These are phyloP conservation scores for Rhizopus delemar DNA, from an alignment of 371 early-diverging fungal genomes.

Conservation along the genomic window DNA sequence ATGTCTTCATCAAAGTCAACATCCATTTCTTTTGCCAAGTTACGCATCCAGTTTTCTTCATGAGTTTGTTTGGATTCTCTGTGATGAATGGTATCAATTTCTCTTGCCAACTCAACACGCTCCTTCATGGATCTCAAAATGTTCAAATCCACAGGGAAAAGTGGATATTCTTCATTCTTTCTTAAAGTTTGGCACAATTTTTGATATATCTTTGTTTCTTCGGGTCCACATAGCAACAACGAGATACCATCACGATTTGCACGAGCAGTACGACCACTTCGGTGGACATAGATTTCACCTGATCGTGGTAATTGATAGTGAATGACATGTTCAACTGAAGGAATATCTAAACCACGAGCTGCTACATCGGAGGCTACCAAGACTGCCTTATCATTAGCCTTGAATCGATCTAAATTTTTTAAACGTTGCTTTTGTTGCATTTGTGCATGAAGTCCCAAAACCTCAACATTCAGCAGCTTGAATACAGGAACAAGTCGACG, in stretches of 20 bases:
- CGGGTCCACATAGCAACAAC: conserved; percentile 79
- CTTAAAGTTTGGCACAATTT: conserved; percentile 75
- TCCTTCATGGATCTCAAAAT: conserved; percentile 67
- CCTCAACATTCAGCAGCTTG: conserved; percentile 66
- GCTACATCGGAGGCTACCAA: conserved; percentile 92
- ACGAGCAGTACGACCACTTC: conserved; percentile 94
- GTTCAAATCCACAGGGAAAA: conserved; percentile 70
- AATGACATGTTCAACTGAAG: conserved; percentile 95
- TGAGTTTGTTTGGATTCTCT: conserved; percentile 65
- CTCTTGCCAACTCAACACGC: conserved; percentile 73
- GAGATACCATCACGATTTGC: conserved; percentile 83
- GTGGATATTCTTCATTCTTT: conserved; percentile 66
- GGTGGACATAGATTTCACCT: conserved; percentile 92
- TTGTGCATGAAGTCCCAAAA: conserved; percentile 84
- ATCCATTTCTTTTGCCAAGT: conserved; percentile 84
- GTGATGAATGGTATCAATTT: conserved; percentile 82
- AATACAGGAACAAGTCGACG: conserved; percentile 85
- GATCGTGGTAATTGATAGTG: conserved; percentile 97
- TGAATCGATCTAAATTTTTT: conserved; percentile 88
- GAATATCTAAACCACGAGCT: conserved; percentile 96
- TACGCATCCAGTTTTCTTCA: conserved; percentile 83
- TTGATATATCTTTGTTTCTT: conserved; percentile 77
- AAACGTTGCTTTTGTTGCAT: conserved; percentile 95
- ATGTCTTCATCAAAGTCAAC: conserved; percentile 78
- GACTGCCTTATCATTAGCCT: conserved; percentile 64